Evolutionary conservation across 805 yeast genomes (phyloP).

Genomic region (Kluyveromyces wickerhamii): DNA sequence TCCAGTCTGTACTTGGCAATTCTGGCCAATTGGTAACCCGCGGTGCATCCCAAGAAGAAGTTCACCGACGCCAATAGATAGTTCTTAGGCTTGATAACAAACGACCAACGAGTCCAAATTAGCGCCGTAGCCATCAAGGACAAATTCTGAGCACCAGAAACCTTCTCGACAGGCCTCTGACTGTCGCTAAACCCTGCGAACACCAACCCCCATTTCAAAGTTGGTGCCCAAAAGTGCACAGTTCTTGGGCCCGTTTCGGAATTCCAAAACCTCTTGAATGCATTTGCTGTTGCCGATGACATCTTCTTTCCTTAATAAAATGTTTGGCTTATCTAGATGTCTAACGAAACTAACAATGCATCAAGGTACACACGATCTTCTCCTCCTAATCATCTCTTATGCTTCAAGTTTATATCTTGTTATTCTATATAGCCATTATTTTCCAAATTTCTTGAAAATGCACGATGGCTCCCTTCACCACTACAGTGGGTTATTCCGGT

Average conservation of each 20-base stretch:
- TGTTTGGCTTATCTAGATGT: too few species aligned
- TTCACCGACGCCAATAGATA: slow-evolving; percentile 84
- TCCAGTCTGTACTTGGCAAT: slow-evolving; percentile 56
- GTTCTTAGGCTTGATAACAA: slow-evolving; percentile 86
- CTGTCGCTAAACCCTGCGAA: slow-evolving; percentile 85
- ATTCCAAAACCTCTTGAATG: slow-evolving; percentile 60
- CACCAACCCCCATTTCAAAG: slow-evolving; percentile 78
- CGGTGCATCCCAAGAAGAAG: slow-evolving; percentile 86
- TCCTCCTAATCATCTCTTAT: too few species aligned
- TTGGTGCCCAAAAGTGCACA: slow-evolving; percentile 93
- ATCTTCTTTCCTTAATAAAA: too few species aligned
- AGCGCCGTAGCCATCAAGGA: slow-evolving; percentile 87
- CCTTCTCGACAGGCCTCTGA: slow-evolving; percentile 83
- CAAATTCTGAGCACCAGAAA: slow-evolving; percentile 60
- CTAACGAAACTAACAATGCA: too few species aligned
- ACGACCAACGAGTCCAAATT: slow-evolving; percentile 98
- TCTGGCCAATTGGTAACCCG: slow-evolving; percentile 75
- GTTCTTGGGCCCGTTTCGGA: slow-evolving; percentile 95
- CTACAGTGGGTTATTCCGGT: too few species aligned
- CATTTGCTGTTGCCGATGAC: slow-evolving; percentile 17
- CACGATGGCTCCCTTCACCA: too few species aligned
- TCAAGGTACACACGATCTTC: too few species aligned
- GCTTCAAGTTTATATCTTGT: too few species aligned
- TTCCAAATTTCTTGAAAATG: too few species aligned
- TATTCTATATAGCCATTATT: too few species aligned